Base-by-base conservation (phyloP, 306 rosid genomes). In the Glycine tomentella region DNA sequence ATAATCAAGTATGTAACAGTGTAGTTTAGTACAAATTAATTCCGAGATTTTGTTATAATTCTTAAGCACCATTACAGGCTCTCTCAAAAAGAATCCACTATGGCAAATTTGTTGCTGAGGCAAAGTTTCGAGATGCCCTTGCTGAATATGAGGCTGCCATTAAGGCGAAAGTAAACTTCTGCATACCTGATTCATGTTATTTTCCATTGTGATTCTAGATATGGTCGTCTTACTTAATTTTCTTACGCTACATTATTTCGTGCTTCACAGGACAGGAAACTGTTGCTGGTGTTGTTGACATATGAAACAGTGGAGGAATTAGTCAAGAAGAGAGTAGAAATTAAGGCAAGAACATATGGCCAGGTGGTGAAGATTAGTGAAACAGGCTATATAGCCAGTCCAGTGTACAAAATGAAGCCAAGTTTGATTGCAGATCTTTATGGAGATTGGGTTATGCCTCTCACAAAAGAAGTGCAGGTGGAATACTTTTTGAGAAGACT, bases 61-160 rank as follows among this genome's bases (percentile, higher is more conserved):
- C 62, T 67, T 42, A 40, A 11, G 3, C 33, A 62, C 64, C 78
- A 5, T 64, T 68, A 7, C 80, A 90, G 91, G 87, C 85, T 68
- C 87, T 90, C 65, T 88, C 91, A 49, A 90, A 88, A 78, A 86
- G 91, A 82, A 90, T 90, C 74, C 91, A 88, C 84, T 86, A 86
- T 10, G 93, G 93, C 3, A 90, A 90, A 86, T 90, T 90, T 83
- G 91, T 90, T 40, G 91, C 90, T 16, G 91, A 88, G 86, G 86
- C 91, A 25, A 88, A 88, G 80, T 90, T 90, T 81, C 81, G 17
- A 64, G 85, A 83, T 14, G 74, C 79, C 46, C 83, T 80, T 68
- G 31, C 73, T 16, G 8, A 56, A 79, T 90, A 84, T 15, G 88
- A 75, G 66, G n/a, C n/a, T n/a, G n/a, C n/a, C n/a, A n/a, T n/a